phyloP scores from a whole-genome alignment of 2,329 filamentous ascomycete genomes.

The Aotearoamyces nothofagi region DNA sequence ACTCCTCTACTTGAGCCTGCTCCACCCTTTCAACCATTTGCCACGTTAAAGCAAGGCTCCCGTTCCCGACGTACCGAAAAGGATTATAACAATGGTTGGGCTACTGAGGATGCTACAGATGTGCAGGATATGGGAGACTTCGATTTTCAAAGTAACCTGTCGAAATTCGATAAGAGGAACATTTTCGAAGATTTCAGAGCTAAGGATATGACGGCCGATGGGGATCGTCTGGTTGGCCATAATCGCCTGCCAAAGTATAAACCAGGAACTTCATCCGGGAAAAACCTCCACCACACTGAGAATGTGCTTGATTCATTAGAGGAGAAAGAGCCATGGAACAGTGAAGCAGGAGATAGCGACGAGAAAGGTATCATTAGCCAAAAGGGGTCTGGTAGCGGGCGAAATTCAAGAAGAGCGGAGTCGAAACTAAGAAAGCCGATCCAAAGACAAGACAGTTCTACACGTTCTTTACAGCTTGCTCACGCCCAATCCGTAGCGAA shows the following conservation, averaged over 20 bases:
- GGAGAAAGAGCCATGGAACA: slow-evolving; percentile 45
- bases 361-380: slow-evolving; percentile 13
- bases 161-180: slow-evolving; percentile 86
- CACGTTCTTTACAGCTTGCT: slow-evolving; percentile 6
- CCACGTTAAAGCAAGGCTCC: slow-evolving; percentile 40
- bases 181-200: slow-evolving; percentile 87
- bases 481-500: slow-evolving; percentile 6
- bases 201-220: slow-evolving; percentile 78
- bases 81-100: slow-evolving; percentile 66
- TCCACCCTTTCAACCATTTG: slow-evolving; percentile 46
- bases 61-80: slow-evolving; percentile 28
- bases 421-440: slow-evolving; percentile 22
- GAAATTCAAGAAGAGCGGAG: slow-evolving; percentile 19
- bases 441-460: slow-evolving; percentile 18
- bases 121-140: slow-evolving; percentile 89
- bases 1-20: slow-evolving; percentile 50
- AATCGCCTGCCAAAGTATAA: slow-evolving; percentile 54
- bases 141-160: slow-evolving; percentile 78
- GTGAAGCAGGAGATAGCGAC: slow-evolving; percentile 50
- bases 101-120: slow-evolving; percentile 89
- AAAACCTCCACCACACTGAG: slow-evolving; percentile 83
- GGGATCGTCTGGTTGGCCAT: slow-evolving; percentile 79
- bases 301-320: slow-evolving; percentile 61
- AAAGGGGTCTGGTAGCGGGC: slow-evolving; percentile 23
- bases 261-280: slow-evolving; percentile 62